Evolutionary conservation across 129 eudicot species (phyloP).

Genomic region (Escallonia herrerae): DNA sequence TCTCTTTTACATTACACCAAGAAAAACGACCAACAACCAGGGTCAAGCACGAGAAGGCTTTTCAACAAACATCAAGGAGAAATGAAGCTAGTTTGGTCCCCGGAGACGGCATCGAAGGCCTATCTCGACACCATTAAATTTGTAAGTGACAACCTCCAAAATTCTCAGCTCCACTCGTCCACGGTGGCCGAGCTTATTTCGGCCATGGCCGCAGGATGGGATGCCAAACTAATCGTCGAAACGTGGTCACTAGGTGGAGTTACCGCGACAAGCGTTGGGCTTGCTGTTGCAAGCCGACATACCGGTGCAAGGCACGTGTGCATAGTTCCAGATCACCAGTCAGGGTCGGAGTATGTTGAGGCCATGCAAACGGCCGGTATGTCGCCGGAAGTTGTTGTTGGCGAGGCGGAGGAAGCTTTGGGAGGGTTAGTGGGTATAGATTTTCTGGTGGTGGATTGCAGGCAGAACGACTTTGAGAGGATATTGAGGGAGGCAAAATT

Average conservation of each 20-base stretch:
- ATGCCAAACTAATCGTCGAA: slow-evolving; percentile 33
- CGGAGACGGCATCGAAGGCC: slow-evolving; percentile 50
- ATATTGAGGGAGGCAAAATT: slow-evolving; percentile 37
- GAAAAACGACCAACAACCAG: not conserved
- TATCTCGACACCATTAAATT: slow-evolving; percentile 45
- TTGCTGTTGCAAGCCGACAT: slow-evolving; percentile 32
- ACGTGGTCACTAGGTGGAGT: slow-evolving; percentile 37
- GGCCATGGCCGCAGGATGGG: slow-evolving; percentile 63
- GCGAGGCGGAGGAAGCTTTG: slow-evolving; percentile 34
- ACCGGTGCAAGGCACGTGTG: slow-evolving; percentile 40
- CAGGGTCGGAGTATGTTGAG: slow-evolving; percentile 13
- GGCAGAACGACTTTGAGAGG: slow-evolving; percentile 15
- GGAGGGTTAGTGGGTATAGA: slow-evolving; percentile 29
- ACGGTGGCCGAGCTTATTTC: slow-evolving; percentile 44
- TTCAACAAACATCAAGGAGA: not conserved
- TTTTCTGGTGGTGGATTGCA: slow-evolving; percentile 38
- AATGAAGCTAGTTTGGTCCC: slow-evolving; percentile 60
- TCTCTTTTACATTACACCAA: not conserved
- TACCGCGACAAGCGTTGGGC: slow-evolving; percentile 30
- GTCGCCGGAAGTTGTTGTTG: slow-evolving; percentile 24
- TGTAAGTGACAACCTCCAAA: slow-evolving; percentile 13
- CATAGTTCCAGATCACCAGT: slow-evolving; percentile 31
- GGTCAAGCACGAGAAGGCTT: not conserved
- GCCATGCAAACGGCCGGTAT: slow-evolving; percentile 15
- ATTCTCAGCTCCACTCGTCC: slow-evolving; percentile 9